Evolutionary conservation across 1,139 yeast species (phyloP), one percentile per base, ranked within the genome.

Genomic region (Taphrina wiesneri): DNA sequence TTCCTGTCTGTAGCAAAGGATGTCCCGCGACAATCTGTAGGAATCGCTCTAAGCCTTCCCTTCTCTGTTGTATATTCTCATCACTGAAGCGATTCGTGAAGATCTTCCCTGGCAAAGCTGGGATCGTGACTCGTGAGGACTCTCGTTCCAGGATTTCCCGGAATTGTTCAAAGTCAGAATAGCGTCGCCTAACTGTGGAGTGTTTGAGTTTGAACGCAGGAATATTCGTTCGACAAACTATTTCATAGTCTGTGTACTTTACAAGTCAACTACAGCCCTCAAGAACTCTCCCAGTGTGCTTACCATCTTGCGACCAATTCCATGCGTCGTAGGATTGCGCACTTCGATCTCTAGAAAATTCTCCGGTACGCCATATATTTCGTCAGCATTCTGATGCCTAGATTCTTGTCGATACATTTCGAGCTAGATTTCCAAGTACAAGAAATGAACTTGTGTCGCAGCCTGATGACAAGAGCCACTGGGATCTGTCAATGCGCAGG

Each of bases 311-410:
- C 85, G 77, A 2, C 89, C 90, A 68, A 75, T 76, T 52, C 90
- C 90, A 73, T 88, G 96, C 0, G 97, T 91, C 70, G 85, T 84
- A 6, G 96, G 96, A 74, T 86, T 86, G 61, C 83, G 79, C 66
- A 85, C 96, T 76, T 92, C 98, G 47, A 95, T 86, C 76, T 93
- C 99, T 56, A 93, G 81, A 73, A 91, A 90, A 77, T 91, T 90
- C 76, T 93, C 99, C 0, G 98, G 98, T 71, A 89, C 96, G 0
- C 96, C 96, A 73, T 93, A 93, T 56, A 89, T 83, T 73, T 90
- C 96, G 70, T 85, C 89, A 75, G 86, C 86, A 9, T 90, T 82
- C 75, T 88, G 96, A 70, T 80, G 82, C 23, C 66, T 25, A 17
- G 57, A 61, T 30, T 65, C 66, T 19, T 62, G 67, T 9, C 67